Conservation (phyloP, 2,329 filamentous ascomycete genomes). For the Berkeleyomyces basicola region DNA sequence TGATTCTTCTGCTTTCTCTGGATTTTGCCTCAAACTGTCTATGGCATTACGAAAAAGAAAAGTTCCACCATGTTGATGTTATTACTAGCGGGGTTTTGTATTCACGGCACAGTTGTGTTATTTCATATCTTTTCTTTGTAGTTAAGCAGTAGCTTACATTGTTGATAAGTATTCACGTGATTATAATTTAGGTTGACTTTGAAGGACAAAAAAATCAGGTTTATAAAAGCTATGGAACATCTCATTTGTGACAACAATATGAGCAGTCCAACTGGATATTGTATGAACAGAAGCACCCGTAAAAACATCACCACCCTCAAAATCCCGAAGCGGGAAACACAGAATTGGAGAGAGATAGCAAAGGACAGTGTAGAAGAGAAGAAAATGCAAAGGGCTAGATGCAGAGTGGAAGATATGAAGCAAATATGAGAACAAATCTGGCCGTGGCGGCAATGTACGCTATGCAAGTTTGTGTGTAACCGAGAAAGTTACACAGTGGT, state of each 20-base stretch:
- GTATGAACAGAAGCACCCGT: not conserved
- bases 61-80: constrained; percentile 4
- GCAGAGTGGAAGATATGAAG: not conserved
- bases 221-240: not conserved
- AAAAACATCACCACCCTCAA: not conserved
- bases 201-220: constrained; percentile 6
- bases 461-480: not conserved
- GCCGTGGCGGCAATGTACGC: not conserved
- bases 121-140: not conserved
- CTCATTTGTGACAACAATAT: constrained; percentile 5
- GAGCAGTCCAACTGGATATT: constrained; percentile 7
- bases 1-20: not conserved
- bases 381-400: constrained; percentile 1
- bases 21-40: not conserved
- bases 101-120: not conserved
- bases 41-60: not conserved
- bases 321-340: not conserved
- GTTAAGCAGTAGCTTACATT: not conserved
- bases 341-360: not conserved
- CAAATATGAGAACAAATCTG: not conserved
- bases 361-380: constrained; percentile 1
- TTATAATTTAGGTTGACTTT: not conserved
- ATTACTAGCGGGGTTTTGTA: constrained; percentile 1
- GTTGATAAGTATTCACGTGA: not conserved
- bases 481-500: not conserved